Base-by-base conservation (phyloP, 176 grass and related monocot genomes). In the Carex parvula region DNA sequence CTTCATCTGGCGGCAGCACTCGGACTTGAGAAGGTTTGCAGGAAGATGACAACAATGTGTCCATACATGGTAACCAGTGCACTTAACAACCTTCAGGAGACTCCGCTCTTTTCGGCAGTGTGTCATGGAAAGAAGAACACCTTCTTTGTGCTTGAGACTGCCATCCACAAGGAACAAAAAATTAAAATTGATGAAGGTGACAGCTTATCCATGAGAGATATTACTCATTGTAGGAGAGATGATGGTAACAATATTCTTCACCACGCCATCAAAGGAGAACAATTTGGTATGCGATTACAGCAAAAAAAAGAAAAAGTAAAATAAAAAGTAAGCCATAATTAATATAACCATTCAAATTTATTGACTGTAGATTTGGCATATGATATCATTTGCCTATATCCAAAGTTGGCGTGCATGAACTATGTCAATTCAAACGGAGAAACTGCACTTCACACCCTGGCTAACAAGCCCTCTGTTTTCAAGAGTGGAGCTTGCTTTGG, bases 391-490 rank as follows among this genome's bases (percentile, higher is more conserved):
- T 5, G 15, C 13, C 72, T 55, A 53, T 76, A 76, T 55, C 72
- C 72, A 3, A 0, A 17, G 72, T 54, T 76, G 48, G 48, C 42
- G 6, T 44, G 42, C 42, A 44, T 84, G 44, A 14, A 84, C 30
- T 21, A 21, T 5, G 16, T 62, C 41, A 84, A 61, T 26, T 4
- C 44, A 22, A 24, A 1, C 2, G 83, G 83, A 16, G 83, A 84
- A 44, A 17, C 65, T 24, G 33, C 83, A 60, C 83, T 84, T 22
- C 67, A 84, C 32, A 21, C 17, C 8, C 32, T 84, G 17, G 83
- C 83, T 72, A 44, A 46, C 26, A 84, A 48, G 83, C 67, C 67
- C 7, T 44, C 46, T 22, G 63, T 9, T 84, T 84, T 84, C 32
- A 30, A 60, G 71, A 84, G 67, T 59, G 83, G 83, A 60, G 48